A percentile compares a stretch with the other conserved stretches of the same genome.
These are phyloP conservation scores for Candida takata DNA, from an alignment of 805 yeast genomes.

Conservation along the genomic window DNA sequence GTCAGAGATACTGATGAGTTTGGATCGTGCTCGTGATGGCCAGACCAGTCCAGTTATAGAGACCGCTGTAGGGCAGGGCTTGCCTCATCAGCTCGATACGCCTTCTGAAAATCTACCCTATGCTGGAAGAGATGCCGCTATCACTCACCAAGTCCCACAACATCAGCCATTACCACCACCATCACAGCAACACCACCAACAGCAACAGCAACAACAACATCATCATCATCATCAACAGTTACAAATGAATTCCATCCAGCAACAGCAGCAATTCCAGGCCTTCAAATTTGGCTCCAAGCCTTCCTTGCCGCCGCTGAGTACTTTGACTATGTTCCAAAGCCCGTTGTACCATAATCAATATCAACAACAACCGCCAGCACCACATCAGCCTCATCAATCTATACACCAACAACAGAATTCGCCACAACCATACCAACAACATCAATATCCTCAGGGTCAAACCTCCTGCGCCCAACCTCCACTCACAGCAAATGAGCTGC, in stretches of 20 bases:
- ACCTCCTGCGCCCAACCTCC: too few relatives aligned
- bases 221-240: too few relatives aligned
- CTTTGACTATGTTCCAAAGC: constrained; percentile 2
- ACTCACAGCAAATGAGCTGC: constrained; percentile 4
- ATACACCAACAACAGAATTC: constrained; percentile 1
- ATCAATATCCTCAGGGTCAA: too few relatives aligned
- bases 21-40: too few relatives aligned
- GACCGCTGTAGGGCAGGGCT: too few relatives aligned
- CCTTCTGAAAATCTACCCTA: too few relatives aligned
- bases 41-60: too few relatives aligned
- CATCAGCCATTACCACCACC: too few relatives aligned
- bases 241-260: too few relatives aligned
- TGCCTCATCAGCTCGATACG: too few relatives aligned
- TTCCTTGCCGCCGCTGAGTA: constrained; percentile 4
- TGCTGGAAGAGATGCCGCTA: too few relatives aligned
- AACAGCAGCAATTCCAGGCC: not conserved
- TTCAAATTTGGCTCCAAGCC: not conserved
- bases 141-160: too few relatives aligned
- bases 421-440: constrained; percentile 2
- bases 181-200: constrained; percentile 1
- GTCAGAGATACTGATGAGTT: constrained; percentile 23
- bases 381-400: constrained; percentile 1
- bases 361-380: constrained; percentile 1
- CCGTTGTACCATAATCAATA: not conserved
- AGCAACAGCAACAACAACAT: constrained; percentile 1